Conservation (phyloP, 169 alveolate species). For the Pseudocohnilembus persalinus region DNA sequence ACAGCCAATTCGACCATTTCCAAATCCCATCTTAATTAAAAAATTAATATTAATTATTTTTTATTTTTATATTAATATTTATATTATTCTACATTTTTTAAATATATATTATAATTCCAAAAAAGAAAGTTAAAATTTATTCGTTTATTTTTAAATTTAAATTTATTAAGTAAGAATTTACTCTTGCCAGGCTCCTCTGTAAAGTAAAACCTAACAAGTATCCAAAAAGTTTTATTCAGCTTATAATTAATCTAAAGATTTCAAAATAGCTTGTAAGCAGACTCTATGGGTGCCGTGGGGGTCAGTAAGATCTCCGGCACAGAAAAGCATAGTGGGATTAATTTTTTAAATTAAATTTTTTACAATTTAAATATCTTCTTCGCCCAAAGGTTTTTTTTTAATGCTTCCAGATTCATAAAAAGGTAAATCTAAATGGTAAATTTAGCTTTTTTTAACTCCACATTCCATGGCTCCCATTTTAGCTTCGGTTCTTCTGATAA, state of each 20-base stretch:
- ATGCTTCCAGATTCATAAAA: constrained; percentile 54
- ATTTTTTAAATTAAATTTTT: constrained; percentile 21
- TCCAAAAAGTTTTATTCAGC: constrained; percentile 1
- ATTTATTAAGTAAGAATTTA: no score
- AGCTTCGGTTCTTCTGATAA: constrained; percentile 53
- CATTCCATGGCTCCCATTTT: constrained; percentile 37
- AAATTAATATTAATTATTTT: no score
- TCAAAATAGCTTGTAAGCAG: constrained; percentile 45
- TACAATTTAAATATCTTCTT: constrained; percentile 36
- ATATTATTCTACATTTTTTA: no score
- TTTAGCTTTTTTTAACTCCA: constrained; percentile 40
- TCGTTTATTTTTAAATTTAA: no score
- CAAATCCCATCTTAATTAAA: constrained; percentile 30
- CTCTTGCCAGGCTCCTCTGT: constrained; percentile 64
- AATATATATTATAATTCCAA: no score
- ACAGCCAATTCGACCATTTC: constrained; percentile 47
- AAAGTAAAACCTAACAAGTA: constrained; percentile 19
- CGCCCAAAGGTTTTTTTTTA: constrained; percentile 39
- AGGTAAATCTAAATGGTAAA: constrained; percentile 46
- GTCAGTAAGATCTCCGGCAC: constrained; percentile 57
- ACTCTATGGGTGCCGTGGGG: constrained; percentile 63
- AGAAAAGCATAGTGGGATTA: constrained; percentile 39
- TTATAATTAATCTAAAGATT: constrained; percentile 37
- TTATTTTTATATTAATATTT: no score
- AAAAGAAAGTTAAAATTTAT: no score